Conservation (phyloP, 179 eudicot species). For the Amaranthus tricolor region DNA sequence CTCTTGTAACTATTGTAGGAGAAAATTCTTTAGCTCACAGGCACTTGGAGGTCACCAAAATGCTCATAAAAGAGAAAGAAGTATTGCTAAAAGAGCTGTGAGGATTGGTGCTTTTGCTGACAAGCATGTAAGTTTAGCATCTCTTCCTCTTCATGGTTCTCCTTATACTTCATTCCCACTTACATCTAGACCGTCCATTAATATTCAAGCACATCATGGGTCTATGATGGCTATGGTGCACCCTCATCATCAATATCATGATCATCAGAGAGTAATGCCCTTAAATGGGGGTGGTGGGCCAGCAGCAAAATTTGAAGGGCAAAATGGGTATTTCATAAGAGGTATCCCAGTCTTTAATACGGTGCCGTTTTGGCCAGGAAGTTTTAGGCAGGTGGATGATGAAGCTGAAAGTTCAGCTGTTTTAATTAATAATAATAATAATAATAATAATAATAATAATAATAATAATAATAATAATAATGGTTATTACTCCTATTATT, state of each 20-base stretch:
- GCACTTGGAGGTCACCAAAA: constrained; percentile 42
- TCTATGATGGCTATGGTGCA: constrained; percentile 34
- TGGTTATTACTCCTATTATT: no score
- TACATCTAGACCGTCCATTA: constrained; percentile 31
- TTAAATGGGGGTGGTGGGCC: constrained; percentile 12
- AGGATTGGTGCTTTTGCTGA: constrained; percentile 30
- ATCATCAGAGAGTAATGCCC: constrained; percentile 12
- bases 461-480: no score
- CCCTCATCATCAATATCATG: constrained; percentile 3
- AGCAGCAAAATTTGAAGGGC: constrained; percentile 29
- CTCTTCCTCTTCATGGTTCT: constrained; percentile 32
- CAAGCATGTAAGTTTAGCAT: constrained; percentile 35
- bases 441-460: neutral
- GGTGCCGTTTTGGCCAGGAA: constrained; percentile 45
- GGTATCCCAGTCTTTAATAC: constrained; percentile 29
- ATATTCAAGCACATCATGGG: constrained; percentile 35
- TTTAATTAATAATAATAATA: constrained; percentile 11
- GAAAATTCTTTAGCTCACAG: constrained; percentile 37
- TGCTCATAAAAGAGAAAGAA: constrained; percentile 37
- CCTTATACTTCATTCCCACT: neutral
- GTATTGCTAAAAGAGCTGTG: constrained; percentile 32
- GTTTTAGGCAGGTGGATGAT: constrained; percentile 33
- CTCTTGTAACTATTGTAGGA: constrained; percentile 34
- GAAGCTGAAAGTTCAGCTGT: constrained; percentile 29
- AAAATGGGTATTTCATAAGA: constrained; percentile 35